Evolutionary conservation across 768 basidiomycete genomes (phyloP).

Genomic region (Polyporus arcularius): DNA sequence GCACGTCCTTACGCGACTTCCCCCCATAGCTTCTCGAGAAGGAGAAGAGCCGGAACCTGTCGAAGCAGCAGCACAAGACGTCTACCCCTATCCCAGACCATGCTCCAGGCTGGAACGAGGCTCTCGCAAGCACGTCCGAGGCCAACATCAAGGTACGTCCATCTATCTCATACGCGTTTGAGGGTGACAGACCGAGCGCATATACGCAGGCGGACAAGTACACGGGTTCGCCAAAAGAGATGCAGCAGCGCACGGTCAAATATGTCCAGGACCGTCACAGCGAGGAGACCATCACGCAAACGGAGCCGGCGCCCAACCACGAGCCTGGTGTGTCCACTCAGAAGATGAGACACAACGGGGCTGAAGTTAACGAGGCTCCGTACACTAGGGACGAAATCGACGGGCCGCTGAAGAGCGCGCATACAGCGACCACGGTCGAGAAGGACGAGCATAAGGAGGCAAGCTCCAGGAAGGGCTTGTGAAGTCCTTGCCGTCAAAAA

Average conservation of each 20-base stretch:
- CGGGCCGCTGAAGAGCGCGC: constrained; percentile 24
- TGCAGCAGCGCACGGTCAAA: constrained; percentile 28
- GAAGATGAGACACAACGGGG: constrained; percentile 14
- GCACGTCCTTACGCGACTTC: background rate
- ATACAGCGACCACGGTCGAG: constrained; percentile 3
- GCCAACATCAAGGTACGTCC: constrained; percentile 35
- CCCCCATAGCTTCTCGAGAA: constrained; percentile 30
- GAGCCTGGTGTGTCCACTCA: constrained; percentile 17
- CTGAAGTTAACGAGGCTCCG: constrained; percentile 16
- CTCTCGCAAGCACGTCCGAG: constrained; percentile 37
- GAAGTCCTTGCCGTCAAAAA: background rate
- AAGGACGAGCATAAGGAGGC: constrained; percentile 9
- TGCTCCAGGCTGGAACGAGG: constrained; percentile 41
- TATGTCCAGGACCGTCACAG: constrained; percentile 26
- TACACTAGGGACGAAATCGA: constrained; percentile 28
- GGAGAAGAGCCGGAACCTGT: constrained; percentile 37
- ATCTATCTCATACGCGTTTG: background rate
- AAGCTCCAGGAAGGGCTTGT: background rate
- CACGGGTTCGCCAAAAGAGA: constrained; percentile 12
- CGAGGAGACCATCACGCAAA: background rate
- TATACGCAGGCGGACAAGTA: constrained; percentile 28
- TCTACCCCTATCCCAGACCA: constrained; percentile 31
- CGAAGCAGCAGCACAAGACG: constrained; percentile 34
- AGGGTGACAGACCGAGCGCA: background rate
- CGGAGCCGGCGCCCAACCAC: constrained; percentile 3